phyloP scores from a whole-genome alignment of 495 filamentous ascomycete species.

The Cetradonia linearis region DNA sequence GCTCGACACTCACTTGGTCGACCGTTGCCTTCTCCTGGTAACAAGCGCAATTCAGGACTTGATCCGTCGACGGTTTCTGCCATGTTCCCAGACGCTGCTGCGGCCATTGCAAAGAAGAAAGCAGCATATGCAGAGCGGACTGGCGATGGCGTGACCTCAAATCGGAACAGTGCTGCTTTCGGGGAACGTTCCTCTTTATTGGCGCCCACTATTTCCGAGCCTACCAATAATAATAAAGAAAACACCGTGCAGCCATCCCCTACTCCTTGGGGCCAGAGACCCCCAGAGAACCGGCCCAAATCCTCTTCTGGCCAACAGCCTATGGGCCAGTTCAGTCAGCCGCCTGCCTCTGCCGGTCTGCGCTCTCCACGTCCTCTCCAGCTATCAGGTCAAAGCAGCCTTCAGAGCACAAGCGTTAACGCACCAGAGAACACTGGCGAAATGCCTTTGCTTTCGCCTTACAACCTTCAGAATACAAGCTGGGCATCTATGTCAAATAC shows the following conservation, averaged over 20 bases:
- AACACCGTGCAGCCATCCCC: constrained; percentile 49
- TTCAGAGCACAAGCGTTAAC: constrained; percentile 75
- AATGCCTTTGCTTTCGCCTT: constrained; percentile 81
- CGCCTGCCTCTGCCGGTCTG: constrained; percentile 65
- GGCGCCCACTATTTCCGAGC: constrained; percentile 67
- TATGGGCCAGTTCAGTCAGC: constrained; percentile 95
- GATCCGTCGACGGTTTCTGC: constrained; percentile 92
- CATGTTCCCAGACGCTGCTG: constrained; percentile 98
- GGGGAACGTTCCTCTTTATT: constrained; percentile 70
- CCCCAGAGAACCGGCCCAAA: constrained; percentile 64
- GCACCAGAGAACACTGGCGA: constrained; percentile 60
- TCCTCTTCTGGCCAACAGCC: constrained; percentile 79
- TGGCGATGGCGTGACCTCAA: constrained; percentile 78
- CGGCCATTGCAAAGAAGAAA: constrained; percentile 94
- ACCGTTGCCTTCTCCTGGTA: constrained; percentile 65
- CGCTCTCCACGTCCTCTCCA: constrained; percentile 67
- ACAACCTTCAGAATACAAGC: constrained; percentile 72
- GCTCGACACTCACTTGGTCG: constrained; percentile 76
- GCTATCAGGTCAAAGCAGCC: constrained; percentile 51
- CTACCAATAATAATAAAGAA: constrained; percentile 44
- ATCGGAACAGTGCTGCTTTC: constrained; percentile 81
- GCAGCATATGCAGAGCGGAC: constrained; percentile 93
- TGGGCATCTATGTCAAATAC: constrained; percentile 99
- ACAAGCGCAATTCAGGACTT: constrained; percentile 83
- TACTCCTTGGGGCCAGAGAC: constrained; percentile 66